Evolutionary conservation across 2,329 filamentous ascomycete genomes (phyloP), one percentile per base, ranked within the genome.

Genomic region (Aspergillus pseudoglaucus): DNA sequence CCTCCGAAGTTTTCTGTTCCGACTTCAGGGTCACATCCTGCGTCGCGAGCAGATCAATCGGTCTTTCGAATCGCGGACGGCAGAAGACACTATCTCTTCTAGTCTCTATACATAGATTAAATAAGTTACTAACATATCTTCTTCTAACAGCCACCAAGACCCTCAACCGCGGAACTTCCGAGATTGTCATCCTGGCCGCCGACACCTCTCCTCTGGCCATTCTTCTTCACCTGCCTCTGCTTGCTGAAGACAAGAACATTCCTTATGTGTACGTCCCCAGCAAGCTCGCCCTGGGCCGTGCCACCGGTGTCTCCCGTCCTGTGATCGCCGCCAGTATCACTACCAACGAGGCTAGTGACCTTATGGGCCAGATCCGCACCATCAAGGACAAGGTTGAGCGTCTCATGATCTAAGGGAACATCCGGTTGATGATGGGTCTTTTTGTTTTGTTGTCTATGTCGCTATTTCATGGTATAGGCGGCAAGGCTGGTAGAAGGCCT

Each of bases 311-410:
- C 53, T 85, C 81, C 65, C 81, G 91, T 50, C 79, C 89, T 47
- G 90, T 97, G 52, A 96, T 97, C 61, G 85, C 88, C 37, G 84
- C 83, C 53, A 84, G 80, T 63, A 95, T 97, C 73, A 96, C 89
- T 58, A 90, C 86, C 71, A 95, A 95, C 79, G 89, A 95, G 74
- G 86, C 85, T 35, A 87, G 82, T 63, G 90, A 96, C 71, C 78
- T 97, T 51, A 87, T 85, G 71, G 81, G 82, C 64, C 89, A 94
- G 78, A 96, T 97, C 71, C 81, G 87, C 61, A 79, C 84, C 56
- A 78, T 96, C 65, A 94, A 91, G 79, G 88, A 94, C 74, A 94
- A 95, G 83, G 88, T 97, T 47, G 91, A 97, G 80, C 82, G 90
- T 62, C 80, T 96, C 59, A 90, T 91, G 77, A 95, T 96, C 75